Base-by-base conservation (phyloP, 371 early-diverging fungal species). In the Rhizopus sp. region DNA sequence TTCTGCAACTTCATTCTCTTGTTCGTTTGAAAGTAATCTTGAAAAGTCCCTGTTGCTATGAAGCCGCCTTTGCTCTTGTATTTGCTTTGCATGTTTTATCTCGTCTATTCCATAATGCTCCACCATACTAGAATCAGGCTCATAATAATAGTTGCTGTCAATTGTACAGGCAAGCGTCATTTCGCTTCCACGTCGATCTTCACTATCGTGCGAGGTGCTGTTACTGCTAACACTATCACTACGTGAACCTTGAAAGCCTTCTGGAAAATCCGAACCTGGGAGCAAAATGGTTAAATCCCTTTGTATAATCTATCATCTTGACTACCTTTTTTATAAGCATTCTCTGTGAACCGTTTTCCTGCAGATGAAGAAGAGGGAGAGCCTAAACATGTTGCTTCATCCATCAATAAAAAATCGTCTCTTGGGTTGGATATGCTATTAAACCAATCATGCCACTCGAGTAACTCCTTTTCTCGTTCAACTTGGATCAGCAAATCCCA, bases 401-500 rank as follows among this genome's bases (percentile, higher is more conserved):
- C 46, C 29, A 8, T 46, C 46, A 46, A 50, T 50, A 17, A 42
- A 29, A 48, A 50, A 44, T 44, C 45, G 12, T 23, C 38, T 23
- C 34, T 2, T 7, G 29, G 1, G 23, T 29, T 50, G 30, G 45
- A 7, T 4, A 39, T 16, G 7, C 34, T 55, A 32, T 77, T 77
- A 49, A 77, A 72, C 69, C 72, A 67, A 12, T 58, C 51, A 13
- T 62, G 57, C 85, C 85, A 84, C 33, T 75, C 62, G 40, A 72
- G 17, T 6, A 84, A 63, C 0, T 73, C 64, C 12, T 78, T 70
- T 37, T 69, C 72, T 31, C 63, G 70, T 16, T 61, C 70, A 2
- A 84, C 85, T 59, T 84, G 85, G 30, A 84, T 53, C 31, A 77
- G 47, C 3, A 81, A 66, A 50, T 80, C 75, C 35, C 44, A 65